Evolutionary conservation across 2,329 filamentous ascomycete species (phyloP), one percentile per base, ranked within the genome.

Genomic region (Colletotrichum camelliae): DNA sequence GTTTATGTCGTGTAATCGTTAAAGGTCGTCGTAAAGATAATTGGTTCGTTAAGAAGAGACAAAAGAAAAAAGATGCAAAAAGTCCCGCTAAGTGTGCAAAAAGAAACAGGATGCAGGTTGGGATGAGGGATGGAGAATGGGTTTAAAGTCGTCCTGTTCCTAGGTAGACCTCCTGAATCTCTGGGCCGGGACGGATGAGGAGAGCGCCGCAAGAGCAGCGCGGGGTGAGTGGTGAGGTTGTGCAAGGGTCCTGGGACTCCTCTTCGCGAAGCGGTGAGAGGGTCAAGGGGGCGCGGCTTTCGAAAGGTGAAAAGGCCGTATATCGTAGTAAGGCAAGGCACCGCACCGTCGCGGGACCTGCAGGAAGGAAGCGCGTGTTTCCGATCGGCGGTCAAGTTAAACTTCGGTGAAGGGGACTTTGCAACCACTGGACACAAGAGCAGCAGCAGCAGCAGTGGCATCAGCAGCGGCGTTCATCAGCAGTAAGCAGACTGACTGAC

Each of bases 321-420:
- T 52, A 52, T 21, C n/a, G 43, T 21, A 13, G 43, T 7, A 52
- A 33, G 31, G 31, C 31, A 33, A 8, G 7, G 31, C 9, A 33
- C 31, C 31, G 31, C 31, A 33, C 31, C 43, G 43, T 52, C 43
- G 43, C 43, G 39, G 39, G 52, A 21, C 21, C n/a, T 35, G 37
- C 33, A 24, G 55, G 57, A 33, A 7, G 31, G 33, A 52, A 48
- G 21, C 43, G 43, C 43, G 18, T 33, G 61, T 67, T 61, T 64
- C 64, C 57, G 73, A 68, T 68, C 70, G 64, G 73, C 64, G 73
- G 73, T 73, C 70, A 64, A 68, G 73, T 60, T 73, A 73, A 64
- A 39, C 57, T 67, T 75, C 43, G 73, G 57, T 68, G 67, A 62
- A 62, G 33, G n/a, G 43, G 10, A 52, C 43, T 52, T 52, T 52